Percentiles rank a stretch among this genome's conserved stretches.
Evolutionary conservation across 2,329 filamentous ascomycete species (phyloP).

Genomic region (Aspergillus pseudotamarii): DNA sequence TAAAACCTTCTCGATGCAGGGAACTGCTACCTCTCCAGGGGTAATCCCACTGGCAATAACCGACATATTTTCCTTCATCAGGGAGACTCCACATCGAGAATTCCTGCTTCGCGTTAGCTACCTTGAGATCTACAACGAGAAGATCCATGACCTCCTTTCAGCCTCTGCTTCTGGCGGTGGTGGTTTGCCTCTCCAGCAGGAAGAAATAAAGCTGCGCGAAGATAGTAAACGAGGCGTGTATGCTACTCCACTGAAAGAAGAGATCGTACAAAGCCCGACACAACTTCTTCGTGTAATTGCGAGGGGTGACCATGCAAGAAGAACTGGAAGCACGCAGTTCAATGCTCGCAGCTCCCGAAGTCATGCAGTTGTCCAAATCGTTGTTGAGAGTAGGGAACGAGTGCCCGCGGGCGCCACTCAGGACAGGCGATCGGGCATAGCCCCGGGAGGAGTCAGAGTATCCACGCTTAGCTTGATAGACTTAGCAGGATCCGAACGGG

Average conservation of each 20-base stretch:
- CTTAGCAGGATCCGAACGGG: conserved; percentile 92
- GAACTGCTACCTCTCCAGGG: conserved; percentile 90
- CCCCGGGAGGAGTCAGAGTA: conserved; percentile 88
- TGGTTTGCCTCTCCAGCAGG: conserved; percentile 63
- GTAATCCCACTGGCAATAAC: conserved; percentile 97
- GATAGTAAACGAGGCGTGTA: conserved; percentile 97
- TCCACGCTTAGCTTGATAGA: conserved; percentile 95
- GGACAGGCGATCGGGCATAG: conserved; percentile 69
- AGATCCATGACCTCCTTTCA: conserved; percentile 88
- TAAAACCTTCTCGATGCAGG: conserved; percentile 99
- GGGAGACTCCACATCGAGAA: conserved; percentile 91
- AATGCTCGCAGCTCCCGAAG: conserved; percentile 95
- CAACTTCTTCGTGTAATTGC: conserved; percentile 94
- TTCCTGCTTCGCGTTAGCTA: conserved; percentile 96
- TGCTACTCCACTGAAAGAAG: conserved; percentile 92
- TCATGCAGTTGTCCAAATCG: conserved; percentile 97
- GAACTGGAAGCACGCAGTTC: conserved; percentile 94
- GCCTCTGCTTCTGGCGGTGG: conserved; percentile 62
- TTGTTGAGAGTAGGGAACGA: conserved; percentile 93
- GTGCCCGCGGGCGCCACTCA: conserved; percentile 58
- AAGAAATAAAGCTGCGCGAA: conserved; percentile 96
- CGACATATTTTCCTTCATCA: conserved; percentile 98
- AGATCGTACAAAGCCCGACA: conserved; percentile 97
- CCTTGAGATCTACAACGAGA: conserved; percentile 98
- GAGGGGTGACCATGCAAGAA: conserved; percentile 83